Evolutionary conservation across 2,329 filamentous ascomycete genomes (phyloP), one percentile per base, ranked within the genome.

Genomic region (Ceratocystis cacaofunesta): DNA sequence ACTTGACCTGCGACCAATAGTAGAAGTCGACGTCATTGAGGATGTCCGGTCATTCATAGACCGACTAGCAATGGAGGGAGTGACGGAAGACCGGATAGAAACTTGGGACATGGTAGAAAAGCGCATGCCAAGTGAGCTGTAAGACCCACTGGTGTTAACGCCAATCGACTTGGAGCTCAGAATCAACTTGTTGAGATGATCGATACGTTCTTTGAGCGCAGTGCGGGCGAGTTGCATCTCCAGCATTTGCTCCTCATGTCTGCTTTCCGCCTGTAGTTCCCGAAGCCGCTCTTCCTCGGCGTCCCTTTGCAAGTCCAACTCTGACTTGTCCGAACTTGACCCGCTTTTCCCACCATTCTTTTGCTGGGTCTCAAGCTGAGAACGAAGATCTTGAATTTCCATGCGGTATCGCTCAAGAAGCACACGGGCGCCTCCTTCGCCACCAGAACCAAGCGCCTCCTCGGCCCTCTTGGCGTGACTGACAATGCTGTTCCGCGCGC

Each of bases 201-300:
- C 92, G 71, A 99, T 99, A 36, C 94, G 87, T 78, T 99, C 94
- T 74, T 97, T 99, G 65, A 99, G 78, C 0, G 94, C 94, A 0
- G 94, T 99, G 52, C 94, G 85, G 41, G 94, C 94, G 60, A 99
- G 82, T 74, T 99, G 94, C 89, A 99, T 97, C 75, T 99, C 94
- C 65, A 99, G 80, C 82, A 99, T 92, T 75, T 99, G 94, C 77
- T 97, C 94, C 73, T 96, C 92, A 70, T 96, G 94, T 48, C 91
- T 85, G 70, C 90, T 84, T 70, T 91, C 86, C 6, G 89, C 88
- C 75, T 96, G 90, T 70, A 87, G 84, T 73, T 94, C 86, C 19
- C 86, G 80, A 50, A 80, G 85, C 70, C 86, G 83, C 71, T 94
- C 89, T 70, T 89, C 85, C 71, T 89, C 84, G 61, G 85, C 83